Percentiles rank a stretch among this genome's conserved stretches.
phyloP scores from a whole-genome alignment of 257 asterid species.

The Linderniella brevidens region DNA sequence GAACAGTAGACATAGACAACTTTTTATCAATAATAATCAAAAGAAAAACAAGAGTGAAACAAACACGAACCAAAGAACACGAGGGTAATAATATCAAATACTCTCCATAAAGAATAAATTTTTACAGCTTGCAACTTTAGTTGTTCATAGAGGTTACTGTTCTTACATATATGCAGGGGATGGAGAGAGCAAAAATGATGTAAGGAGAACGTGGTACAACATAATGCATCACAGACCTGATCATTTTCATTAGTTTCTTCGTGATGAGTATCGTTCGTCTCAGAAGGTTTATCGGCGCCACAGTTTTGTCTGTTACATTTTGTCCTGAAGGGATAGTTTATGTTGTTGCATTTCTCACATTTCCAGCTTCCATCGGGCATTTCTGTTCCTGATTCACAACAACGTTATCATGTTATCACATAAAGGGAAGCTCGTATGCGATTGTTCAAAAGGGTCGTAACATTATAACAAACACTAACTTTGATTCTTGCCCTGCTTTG shows the following conservation, averaged over 20 bases:
- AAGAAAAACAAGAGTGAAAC: not conserved
- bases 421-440: no score
- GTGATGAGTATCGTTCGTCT: constrained; percentile 25
- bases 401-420: not conserved
- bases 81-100: no score
- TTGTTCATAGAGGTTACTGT: constrained; percentile 8
- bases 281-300: constrained; percentile 69
- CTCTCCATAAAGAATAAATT: no score
- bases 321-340: constrained; percentile 64
- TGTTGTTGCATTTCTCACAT: constrained; percentile 70
- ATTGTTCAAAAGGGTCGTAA: no score
- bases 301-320: constrained; percentile 72
- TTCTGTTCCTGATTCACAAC: constrained; percentile 22
- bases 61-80: not conserved
- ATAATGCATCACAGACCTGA: constrained; percentile 44
- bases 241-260: constrained; percentile 32
- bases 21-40: constrained; percentile 17
- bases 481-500: constrained; percentile 35
- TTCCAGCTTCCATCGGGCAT: constrained; percentile 83
- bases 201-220: constrained; percentile 12
- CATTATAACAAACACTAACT: constrained; percentile 29
- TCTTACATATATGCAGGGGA: constrained; percentile 12
- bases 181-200: constrained; percentile 9
- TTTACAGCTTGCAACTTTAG: not conserved
- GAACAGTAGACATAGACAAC: constrained; percentile 49